Percentiles rank a stretch among this genome's conserved stretches.
These are phyloP conservation scores for Forsythia suspensa DNA, from an alignment of 257 asterid genomes.

Conservation along the genomic window DNA sequence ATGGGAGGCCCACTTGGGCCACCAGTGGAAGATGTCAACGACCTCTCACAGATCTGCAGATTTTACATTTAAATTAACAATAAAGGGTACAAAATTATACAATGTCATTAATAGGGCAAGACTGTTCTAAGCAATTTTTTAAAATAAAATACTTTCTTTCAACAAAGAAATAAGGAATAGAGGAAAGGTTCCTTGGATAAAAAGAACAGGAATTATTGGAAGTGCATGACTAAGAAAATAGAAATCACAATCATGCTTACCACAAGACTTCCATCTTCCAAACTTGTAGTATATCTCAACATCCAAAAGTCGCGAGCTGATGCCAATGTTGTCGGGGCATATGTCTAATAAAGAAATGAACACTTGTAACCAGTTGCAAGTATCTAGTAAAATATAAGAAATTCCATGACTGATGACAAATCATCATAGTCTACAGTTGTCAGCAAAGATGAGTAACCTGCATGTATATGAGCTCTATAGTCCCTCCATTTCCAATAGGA, in stretches of 20 bases:
- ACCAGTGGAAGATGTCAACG: slow-evolving; percentile 70
- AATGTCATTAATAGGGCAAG: not conserved
- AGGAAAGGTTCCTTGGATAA: too few relatives aligned
- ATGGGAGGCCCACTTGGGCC: slow-evolving; percentile 86
- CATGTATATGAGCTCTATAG: slow-evolving; percentile 83
- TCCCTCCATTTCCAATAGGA: slow-evolving; percentile 94
- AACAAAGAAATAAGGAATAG: not conserved
- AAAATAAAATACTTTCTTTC: too few relatives aligned
- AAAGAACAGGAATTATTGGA: not conserved
- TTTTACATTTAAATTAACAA: not conserved
- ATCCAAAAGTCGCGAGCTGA: slow-evolving; percentile 98
- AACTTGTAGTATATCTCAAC: slow-evolving; percentile 66
- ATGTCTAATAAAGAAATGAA: slow-evolving; percentile 43
- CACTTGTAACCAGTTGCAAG: not conserved
- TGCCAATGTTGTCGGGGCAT: slow-evolving; percentile 96
- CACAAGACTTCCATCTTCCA: slow-evolving; percentile 98
- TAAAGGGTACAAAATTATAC: not conserved
- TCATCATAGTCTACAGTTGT: not conserved
- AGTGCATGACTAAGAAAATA: not conserved
- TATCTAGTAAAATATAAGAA: not conserved
- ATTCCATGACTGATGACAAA: not conserved
- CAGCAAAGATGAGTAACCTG: slow-evolving; percentile 45
- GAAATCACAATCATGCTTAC: slow-evolving; percentile 35
- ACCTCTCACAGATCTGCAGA: slow-evolving; percentile 88
- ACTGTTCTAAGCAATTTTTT: not conserved